Conservation (phyloP, 192 early-diverging fungal species). For the Oehlia diaphana region DNA sequence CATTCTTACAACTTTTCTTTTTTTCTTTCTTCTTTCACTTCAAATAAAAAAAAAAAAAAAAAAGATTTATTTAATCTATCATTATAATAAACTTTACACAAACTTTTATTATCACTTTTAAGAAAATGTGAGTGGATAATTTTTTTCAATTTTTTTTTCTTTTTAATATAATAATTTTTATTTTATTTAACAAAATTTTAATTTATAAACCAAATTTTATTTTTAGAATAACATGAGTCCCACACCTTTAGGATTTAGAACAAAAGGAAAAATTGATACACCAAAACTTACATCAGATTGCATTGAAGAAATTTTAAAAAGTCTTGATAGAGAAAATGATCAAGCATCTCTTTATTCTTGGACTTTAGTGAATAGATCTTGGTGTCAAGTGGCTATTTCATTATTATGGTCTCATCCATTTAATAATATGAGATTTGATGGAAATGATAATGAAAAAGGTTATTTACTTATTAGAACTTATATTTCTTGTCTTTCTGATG, state of each 20-base stretch:
- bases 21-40: no score
- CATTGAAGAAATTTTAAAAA: conserved; percentile 24
- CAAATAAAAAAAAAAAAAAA: no score
- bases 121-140: no score
- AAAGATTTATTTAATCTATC: no score
- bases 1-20: no score
- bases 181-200: no score
- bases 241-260: background rate
- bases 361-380: background rate
- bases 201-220: no score
- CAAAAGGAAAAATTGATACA: background rate
- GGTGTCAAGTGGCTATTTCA: background rate
- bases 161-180: no score
- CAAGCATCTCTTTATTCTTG: background rate
- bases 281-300: conserved; percentile 15
- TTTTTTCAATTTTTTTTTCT: no score
- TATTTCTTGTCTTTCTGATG: conserved; percentile 6
- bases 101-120: no score
- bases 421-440: background rate
- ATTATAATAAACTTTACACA: no score
- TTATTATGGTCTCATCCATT: conserved; percentile 19
- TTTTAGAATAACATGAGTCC: background rate
- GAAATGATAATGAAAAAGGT: background rate
- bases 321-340: background rate
- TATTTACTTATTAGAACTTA: conserved; percentile 3